Base-by-base conservation (phyloP, 2,329 filamentous ascomycete species). In the Fusarium sp. region DNA sequence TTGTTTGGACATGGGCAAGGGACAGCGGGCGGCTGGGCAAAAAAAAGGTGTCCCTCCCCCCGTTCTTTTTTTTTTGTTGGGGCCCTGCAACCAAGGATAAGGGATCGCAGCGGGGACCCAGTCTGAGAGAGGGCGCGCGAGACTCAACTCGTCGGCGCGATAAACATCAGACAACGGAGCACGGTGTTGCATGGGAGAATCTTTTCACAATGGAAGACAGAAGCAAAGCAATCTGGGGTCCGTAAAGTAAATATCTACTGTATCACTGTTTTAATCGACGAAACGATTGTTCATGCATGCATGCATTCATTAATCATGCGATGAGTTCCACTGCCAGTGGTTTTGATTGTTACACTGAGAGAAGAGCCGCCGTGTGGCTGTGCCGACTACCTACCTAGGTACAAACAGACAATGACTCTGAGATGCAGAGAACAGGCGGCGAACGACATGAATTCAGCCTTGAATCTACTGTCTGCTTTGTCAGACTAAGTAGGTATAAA, bases 11-110 rank as follows among this genome's bases (percentile, higher is more conserved):
- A 78, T 68, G 66, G 34, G 74, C 57, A 63, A 69, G 67, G 67
- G 70, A 73, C 62, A 74, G 68, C 67, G 66, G 70, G 69, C 65
- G 68, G 45, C 62, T 57, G 52, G 64, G 57, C 50, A 58, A 73
- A 67, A 73, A 62, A 61, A 66, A 31, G 29, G 62, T 67, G 70
- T 76, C 70, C 73, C 65, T 56, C 45, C 65, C 58, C 45, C 34
- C 34, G 35, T 65, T 70, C 69, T 75, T 76, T 77, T 75, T 75
- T 77, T 72, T 77, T 74, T 74, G 74, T 72, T 52, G 60, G 66
- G 76, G 75, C 75, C 65, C 54, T 70, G 73, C 70, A 65, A 67
- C 67, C 69, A 65, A 59, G 70, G 70, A 78, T 70, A 70, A 68
- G 70, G 56, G 71, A 77, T 76, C 67, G 70, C 73, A 70, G 31